These are phyloP conservation scores for Zostera marina DNA, from an alignment of 116 monocot species.

Conservation along the genomic window DNA sequence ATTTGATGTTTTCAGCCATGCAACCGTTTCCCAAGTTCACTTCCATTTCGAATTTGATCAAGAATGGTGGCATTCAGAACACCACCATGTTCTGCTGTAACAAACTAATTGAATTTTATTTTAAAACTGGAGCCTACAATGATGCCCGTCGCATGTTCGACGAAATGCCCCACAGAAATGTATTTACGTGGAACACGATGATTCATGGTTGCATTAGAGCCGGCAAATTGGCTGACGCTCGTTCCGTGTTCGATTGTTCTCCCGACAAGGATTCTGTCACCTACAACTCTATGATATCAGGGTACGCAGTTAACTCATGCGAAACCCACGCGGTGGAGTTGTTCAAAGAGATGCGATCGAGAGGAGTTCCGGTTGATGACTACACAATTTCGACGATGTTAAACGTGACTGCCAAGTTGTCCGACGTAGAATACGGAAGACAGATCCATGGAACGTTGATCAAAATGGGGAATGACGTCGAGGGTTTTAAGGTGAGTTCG, in stretches of 20 bases:
- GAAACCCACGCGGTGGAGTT: slow-evolving; percentile 4
- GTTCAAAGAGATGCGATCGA: slow-evolving; percentile 11
- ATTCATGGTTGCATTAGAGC: slow-evolving; percentile 9
- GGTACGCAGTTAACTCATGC: background rate
- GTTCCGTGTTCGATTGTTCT: slow-evolving; percentile 9
- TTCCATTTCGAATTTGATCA: slow-evolving; percentile 4
- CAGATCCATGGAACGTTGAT: slow-evolving; percentile 8
- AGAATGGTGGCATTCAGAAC: background rate
- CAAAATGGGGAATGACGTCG: slow-evolving; percentile 2
- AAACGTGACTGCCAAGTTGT: slow-evolving; percentile 6
- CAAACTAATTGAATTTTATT: slow-evolving; percentile 6
- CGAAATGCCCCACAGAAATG: slow-evolving; percentile 17
- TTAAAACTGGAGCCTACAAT: background rate
- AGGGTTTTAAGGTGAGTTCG: slow-evolving; percentile 9
- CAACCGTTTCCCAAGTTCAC: background rate
- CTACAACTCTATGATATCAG: slow-evolving; percentile 20
- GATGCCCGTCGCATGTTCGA: slow-evolving; percentile 13
- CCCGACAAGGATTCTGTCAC: slow-evolving; percentile 19
- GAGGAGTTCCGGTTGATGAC: slow-evolving; percentile 1
- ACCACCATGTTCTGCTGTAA: slow-evolving; percentile 6
- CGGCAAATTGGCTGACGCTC: background rate
- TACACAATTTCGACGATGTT: slow-evolving; percentile 13
- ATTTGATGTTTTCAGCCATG: no score
- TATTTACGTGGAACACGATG: slow-evolving; percentile 18
- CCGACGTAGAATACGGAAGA: slow-evolving; percentile 2